Conservation (phyloP, 176 grass and related monocot species). For the Aegilops longissima region DNA sequence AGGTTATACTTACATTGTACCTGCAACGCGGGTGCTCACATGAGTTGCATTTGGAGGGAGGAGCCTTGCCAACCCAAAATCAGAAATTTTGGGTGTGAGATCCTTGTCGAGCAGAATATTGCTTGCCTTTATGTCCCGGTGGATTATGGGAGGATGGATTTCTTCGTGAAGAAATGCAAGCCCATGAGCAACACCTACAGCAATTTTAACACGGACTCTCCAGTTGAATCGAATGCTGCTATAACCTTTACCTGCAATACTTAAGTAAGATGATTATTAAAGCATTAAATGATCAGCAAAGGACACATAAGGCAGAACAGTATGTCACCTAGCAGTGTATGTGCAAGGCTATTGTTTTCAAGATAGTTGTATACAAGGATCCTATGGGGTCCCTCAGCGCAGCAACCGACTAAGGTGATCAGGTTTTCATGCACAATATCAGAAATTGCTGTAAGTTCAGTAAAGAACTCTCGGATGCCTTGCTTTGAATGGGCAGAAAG, state of each 20-base stretch:
- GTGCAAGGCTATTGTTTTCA: conserved; percentile 81
- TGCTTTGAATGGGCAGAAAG: conserved; percentile 78
- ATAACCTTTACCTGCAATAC: conserved; percentile 42
- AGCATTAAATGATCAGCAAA: neutral
- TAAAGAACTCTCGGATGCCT: conserved; percentile 66
- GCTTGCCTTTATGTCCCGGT: conserved; percentile 93
- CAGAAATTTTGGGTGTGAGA: conserved; percentile 82
- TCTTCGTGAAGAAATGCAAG: conserved; percentile 85
- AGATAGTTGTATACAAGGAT: conserved; percentile 89
- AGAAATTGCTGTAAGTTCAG: conserved; percentile 65
- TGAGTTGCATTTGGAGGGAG: conserved; percentile 76
- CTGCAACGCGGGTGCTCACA: conserved; percentile 81
- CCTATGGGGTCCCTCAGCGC: conserved; percentile 65
- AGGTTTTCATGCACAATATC: conserved; percentile 77
- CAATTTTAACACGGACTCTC: conserved; percentile 69
- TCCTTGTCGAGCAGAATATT: conserved; percentile 89
- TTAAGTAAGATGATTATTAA: conserved; percentile 6
- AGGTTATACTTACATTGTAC: conserved; percentile 67
- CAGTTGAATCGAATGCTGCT: conserved; percentile 73
- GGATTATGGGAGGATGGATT: conserved; percentile 61
- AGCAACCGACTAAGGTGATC: conserved; percentile 70
- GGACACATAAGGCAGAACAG: conserved; percentile 17
- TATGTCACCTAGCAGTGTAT: conserved; percentile 65
- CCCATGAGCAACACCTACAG: conserved; percentile 66
- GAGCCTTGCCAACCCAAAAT: conserved; percentile 85